Conservation (phyloP, 257 asterid genomes). For the Solanum dulcamara region DNA sequence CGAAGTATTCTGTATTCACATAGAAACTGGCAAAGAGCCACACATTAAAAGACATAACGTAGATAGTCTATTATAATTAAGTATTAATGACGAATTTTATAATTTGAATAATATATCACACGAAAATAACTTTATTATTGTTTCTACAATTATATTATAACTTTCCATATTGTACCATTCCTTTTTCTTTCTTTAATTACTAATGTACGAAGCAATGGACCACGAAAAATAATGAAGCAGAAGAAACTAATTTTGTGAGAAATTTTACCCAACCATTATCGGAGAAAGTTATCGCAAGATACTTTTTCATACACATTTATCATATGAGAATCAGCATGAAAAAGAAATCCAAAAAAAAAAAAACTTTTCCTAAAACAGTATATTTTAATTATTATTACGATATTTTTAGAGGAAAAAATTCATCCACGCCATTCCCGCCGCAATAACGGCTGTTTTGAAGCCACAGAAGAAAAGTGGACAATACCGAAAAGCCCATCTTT, state of each 20-base stretch:
- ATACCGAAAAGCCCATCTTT: slow-evolving; percentile 23
- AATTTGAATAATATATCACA: background rate
- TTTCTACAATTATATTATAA: background rate
- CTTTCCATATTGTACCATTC: background rate
- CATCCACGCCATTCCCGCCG: slow-evolving; percentile 59
- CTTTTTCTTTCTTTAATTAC: background rate
- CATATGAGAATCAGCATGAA: background rate
- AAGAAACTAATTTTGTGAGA: background rate
- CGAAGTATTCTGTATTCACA: background rate
- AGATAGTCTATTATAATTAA: no score
- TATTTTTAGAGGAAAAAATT: background rate
- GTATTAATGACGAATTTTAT: background rate
- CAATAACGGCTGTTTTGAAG: slow-evolving; percentile 42
- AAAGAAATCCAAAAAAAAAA: background rate
- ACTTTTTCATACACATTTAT: no score
- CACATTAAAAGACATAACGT: background rate
- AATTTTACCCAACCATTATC: background rate
- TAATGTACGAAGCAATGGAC: background rate
- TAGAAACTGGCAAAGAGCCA: no score
- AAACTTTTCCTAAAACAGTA: background rate
- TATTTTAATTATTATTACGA: background rate
- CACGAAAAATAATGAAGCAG: background rate
- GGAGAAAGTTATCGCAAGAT: background rate
- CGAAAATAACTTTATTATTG: background rate
- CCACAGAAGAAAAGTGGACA: slow-evolving; percentile 12